Evolutionary conservation across 257 asterid genomes (phyloP), one percentile per base, ranked within the genome.

Genomic region (Prunella vulgaris): DNA sequence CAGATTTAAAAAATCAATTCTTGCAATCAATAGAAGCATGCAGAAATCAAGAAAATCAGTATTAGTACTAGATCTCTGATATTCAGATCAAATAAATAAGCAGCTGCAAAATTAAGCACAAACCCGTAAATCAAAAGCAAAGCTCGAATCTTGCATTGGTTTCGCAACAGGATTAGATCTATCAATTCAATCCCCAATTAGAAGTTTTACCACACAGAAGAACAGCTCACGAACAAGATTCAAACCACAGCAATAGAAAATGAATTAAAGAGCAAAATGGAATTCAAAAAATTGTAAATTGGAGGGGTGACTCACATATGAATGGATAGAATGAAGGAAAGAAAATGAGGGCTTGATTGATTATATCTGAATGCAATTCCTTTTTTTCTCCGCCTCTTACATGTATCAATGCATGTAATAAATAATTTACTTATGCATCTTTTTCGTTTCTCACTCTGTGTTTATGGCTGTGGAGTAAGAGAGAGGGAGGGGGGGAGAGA

Each of bases 51-150:
- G 30, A 46, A 30, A 71, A 76, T 58, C 65, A 52, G 14, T 40
- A 70, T 70, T 3, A 71, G 74, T 4, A 24, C 49, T 52, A 85
- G 95, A 87, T 94, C 97, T 89, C 86, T 10, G 22, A 68, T 84
- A 68, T 64, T 81, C 84, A 87, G 96, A 90, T 90, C 96, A 91
- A 80, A 76, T 61, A 67, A 62, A 62, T 57, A 78, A 12, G 79
- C 81, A 83, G 67, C 71, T 57, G 66, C 63, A 57, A 44, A 79
- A 82, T 76, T 68, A 64, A 61, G 64, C 74, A 76, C 44, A 82
- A 60, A 30, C 37, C 65, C 59, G 65, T 0, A 60, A 64, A 78
- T 68, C 81, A 83, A 78, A 24, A 65, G 48, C 69, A 68, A 82
- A 84, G 76, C 74, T 75, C 64, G 77, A 85, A 71, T 76, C 87